Conservation (phyloP, 2,329 filamentous ascomycete species). For the Aspergillus awamori region DNA sequence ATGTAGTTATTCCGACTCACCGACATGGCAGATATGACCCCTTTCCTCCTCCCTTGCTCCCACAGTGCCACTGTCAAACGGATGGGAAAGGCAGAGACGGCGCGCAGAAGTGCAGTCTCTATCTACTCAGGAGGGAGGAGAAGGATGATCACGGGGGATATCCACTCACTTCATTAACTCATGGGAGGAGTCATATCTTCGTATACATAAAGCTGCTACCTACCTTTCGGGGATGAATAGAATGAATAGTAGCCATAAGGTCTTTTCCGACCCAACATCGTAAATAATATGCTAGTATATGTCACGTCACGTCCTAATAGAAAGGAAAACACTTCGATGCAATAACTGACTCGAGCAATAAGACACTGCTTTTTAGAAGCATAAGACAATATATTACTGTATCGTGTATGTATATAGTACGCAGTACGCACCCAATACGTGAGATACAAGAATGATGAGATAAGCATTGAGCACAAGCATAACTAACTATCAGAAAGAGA, state of each 20-base stretch:
- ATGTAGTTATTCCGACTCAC: slow-evolving; percentile 4
- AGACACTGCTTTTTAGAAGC: neutral
- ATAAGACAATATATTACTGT: neutral
- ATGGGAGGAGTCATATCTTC: slow-evolving; percentile 16
- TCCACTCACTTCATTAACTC: neutral
- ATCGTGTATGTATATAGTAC: neutral
- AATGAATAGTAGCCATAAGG: neutral
- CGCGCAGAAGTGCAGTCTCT: neutral
- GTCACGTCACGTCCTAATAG: neutral
- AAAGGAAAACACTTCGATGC: neutral
- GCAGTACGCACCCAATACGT: neutral
- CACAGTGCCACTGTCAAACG: neutral
- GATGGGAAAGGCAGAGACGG: neutral
- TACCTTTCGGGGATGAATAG: slow-evolving; percentile 1
- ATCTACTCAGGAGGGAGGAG: neutral
- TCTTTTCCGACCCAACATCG: neutral
- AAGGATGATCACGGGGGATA: neutral
- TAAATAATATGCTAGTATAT: neutral
- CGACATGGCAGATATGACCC: neutral
- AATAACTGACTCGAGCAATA: too few species aligned
- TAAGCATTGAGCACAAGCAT: neutral
- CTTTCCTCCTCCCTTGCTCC: slow-evolving; percentile 3
- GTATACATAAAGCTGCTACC: slow-evolving; percentile 1
- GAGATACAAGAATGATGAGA: neutral
- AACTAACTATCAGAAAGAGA: neutral